Base-by-base conservation (phyloP, 108 stramenopile genomes). In the Cyclostephanos invisitatus region DNA sequence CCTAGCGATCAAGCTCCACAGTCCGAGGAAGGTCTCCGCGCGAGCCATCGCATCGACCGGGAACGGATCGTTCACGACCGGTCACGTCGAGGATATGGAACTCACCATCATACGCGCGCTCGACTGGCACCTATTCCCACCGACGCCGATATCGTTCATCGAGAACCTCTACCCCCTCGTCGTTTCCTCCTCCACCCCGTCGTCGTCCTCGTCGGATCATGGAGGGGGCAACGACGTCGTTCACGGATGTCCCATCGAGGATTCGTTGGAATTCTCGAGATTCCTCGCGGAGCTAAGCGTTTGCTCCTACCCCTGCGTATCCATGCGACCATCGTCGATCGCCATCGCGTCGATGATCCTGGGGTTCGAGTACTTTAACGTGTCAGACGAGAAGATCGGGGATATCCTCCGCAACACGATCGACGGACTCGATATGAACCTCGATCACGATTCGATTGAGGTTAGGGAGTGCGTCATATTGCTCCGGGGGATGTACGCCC, bases 221-320 rank as follows among this genome's bases (percentile, higher is more conserved):
- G 25, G 32, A 20, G 51, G 28, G 38, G 22, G 14, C n/a, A n/a
- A n/a, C n/a, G n/a, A n/a, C n/a, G n/a, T n/a, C n/a, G n/a, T n/a
- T n/a, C n/a, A n/a, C n/a, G n/a, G n/a, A n/a, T n/a, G n/a, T n/a
- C 14, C 21, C 47, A 14, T 46, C 44, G 44, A 46, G 12, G 44
- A 63, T 28, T 60, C 67, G 21, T 56, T 64, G 17, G 75, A 76
- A 46, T 69, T 76, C 55, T 63, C 75, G 28, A 50, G 68, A 24
- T 76, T 76, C 55, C 66, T 76, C 36, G 50, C 75, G 1, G 75
- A 76, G 55, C 75, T 76, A 3, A 69, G 68, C 32, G 75, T 69
- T 1, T 76, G 67, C 49, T 68, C 62, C 14, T 76, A 76, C 49
- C 68, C 68, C 37, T 69, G 68, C 18, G 62, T 64, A n/a, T 62